These are phyloP conservation scores for Scheffersomyces coipomensis DNA, from an alignment of 805 yeast species.

Conservation along the genomic window DNA sequence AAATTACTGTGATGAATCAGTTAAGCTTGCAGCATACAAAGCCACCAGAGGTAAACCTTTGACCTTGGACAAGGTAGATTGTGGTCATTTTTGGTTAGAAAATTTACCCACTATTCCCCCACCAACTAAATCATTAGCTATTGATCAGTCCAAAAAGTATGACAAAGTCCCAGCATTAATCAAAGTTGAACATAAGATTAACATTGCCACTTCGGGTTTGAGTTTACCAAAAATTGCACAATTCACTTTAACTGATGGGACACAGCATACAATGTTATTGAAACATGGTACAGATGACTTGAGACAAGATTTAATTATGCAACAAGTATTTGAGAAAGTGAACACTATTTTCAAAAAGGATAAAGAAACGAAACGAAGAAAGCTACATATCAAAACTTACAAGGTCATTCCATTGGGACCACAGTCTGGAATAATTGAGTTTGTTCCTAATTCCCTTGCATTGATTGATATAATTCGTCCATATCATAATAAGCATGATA, in stretches of 20 bases:
- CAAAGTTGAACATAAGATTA: constrained; percentile 43
- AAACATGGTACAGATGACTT: constrained; percentile 91
- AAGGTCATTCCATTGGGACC: constrained; percentile 90
- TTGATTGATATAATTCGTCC: constrained; percentile 66
- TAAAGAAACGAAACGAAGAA: constrained; percentile 54
- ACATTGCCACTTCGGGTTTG: constrained; percentile 77
- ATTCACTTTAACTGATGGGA: constrained; percentile 58
- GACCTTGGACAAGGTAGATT: constrained; percentile 30
- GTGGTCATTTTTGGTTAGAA: constrained; percentile 52
- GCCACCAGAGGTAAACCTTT: constrained; percentile 30
- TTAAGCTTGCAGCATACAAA: constrained; percentile 50
- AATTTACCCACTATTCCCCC: constrained; percentile 58
- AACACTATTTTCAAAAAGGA: constrained; percentile 61
- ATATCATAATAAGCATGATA: constrained; percentile 49
- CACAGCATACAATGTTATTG: constrained; percentile 55
- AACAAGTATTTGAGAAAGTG: constrained; percentile 90
- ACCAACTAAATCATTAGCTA: constrained; percentile 54
- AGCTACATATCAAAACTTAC: constrained; percentile 72
- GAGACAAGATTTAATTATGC: constrained; percentile 96
- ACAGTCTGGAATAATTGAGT: constrained; percentile 84
- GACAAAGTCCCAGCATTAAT: constrained; percentile 45
- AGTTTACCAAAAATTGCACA: constrained; percentile 82
- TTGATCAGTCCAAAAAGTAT: constrained; percentile 47
- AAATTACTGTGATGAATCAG: constrained; percentile 48
- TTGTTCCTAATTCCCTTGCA: constrained; percentile 75